Base-by-base conservation (phyloP, 2,329 filamentous ascomycete species). In the Aspergillus alliaceus region DNA sequence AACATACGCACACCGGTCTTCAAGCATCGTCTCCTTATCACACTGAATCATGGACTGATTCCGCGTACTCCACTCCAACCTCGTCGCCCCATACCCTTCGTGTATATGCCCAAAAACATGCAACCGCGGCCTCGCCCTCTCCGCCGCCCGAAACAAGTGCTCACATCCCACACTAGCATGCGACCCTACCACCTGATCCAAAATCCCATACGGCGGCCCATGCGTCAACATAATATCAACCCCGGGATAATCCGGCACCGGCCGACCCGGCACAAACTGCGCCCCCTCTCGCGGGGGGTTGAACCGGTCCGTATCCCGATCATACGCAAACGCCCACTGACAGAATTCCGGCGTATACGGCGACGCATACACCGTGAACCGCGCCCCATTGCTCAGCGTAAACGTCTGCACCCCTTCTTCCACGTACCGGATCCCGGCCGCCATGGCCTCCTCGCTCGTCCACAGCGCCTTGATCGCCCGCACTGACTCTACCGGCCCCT, bases 61-160 rank as follows among this genome's bases (percentile, higher is more conserved):
- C 51, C 49, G 53, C 34, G 42, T 55, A 25, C 32, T 59, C 69
- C 64, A 67, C 49, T 59, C 59, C 61, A 51, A 68, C 59, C 80
- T 69, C 60, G 72, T 66, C 3, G 76, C 79, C 18, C 81, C 82
- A 69, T 80, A 79, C 0, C 74, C 82, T 64, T 84, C 82, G 64
- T 86, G 84, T 18, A 87, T 86, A 71, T 87, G 85, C 0, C 85
- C 85, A 65, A 86, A 88, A 60, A 83, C 83, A 66, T 87, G 82
- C n/a, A 88, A 51, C 3, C 72, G 68, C 0, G 86, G 86, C 51
- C 73, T 75, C 9, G 78, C 79, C 6, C 83, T 75, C 52, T 75
- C 70, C 1, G 82, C 71, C 0, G 85, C 85, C 1, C 74, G 71
- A 1, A 83, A 73, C 1, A 88, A 72, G 64, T 82, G 78, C 47